phyloP scores from a whole-genome alignment of 805 yeast genomes.

The Clavispora santaluciae region DNA sequence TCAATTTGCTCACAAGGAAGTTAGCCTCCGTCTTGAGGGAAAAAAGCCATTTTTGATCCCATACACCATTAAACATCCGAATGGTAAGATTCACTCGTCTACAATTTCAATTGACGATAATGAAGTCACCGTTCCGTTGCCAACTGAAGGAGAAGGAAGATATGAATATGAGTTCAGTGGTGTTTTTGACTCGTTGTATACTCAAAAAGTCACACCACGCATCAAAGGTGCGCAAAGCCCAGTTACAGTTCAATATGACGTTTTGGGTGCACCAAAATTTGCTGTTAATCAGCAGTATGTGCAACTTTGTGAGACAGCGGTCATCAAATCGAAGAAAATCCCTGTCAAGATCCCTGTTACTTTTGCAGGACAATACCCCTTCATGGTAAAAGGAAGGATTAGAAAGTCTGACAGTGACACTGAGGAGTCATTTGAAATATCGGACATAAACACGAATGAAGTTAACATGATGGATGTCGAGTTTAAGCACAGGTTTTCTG shows the following conservation, averaged over 20 bases:
- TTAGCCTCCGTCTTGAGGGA: constrained; percentile 46
- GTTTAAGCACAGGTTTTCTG: constrained; percentile 36
- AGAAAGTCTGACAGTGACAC: constrained; percentile 56
- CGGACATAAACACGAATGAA: constrained; percentile 30
- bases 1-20: constrained; percentile 23
- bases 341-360: constrained; percentile 45
- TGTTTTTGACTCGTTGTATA: constrained; percentile 62
- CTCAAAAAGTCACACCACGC: constrained; percentile 26
- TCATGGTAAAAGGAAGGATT: constrained; percentile 50
- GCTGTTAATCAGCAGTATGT: constrained; percentile 43
- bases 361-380: constrained; percentile 61
- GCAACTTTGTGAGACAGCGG: constrained; percentile 41
- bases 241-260: constrained; percentile 33
- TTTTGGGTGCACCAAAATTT: constrained; percentile 60
- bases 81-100: constrained; percentile 40
- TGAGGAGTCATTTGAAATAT: constrained; percentile 20
- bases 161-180: constrained; percentile 58
- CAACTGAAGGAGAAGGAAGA: constrained; percentile 47
- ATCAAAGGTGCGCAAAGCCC: too few species aligned
- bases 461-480: constrained; percentile 10
- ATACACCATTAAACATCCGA: constrained; percentile 58
- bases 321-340: constrained; percentile 18
- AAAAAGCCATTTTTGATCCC: constrained; percentile 64
- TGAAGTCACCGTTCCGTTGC: constrained; percentile 31
- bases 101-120: constrained; percentile 28